Evolutionary conservation across 2,329 filamentous ascomycete genomes (phyloP).

Genomic region (Sordariomycetes sp.): DNA sequence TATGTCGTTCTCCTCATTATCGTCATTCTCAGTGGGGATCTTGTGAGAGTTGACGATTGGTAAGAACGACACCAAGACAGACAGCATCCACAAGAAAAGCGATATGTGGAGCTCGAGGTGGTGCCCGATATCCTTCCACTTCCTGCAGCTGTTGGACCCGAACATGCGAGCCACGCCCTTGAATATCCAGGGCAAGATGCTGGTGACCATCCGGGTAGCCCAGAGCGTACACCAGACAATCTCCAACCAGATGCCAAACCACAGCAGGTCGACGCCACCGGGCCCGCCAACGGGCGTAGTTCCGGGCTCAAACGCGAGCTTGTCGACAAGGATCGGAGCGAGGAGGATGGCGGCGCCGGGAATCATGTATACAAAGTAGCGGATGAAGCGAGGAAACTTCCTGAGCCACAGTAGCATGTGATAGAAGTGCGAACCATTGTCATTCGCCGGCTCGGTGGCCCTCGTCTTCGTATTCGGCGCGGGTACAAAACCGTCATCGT

Average conservation of each 20-base stretch:
- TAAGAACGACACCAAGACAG: conserved; percentile 72
- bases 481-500: conserved; percentile 1
- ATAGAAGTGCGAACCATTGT: conserved; percentile 11
- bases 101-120: conserved; percentile 76
- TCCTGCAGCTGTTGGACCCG: conserved; percentile 74
- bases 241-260: conserved; percentile 94
- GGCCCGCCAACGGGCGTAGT: conserved; percentile 42
- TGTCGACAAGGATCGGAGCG: conserved; percentile 30
- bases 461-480: conserved; percentile 6
- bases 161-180: conserved; percentile 52
- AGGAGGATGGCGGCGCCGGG: conserved; percentile 30
- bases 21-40: conserved; percentile 13
- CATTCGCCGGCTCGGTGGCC: not conserved
- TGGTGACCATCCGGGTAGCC: conserved; percentile 49
- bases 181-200: conserved; percentile 33
- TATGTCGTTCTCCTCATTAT: conserved; percentile 11
- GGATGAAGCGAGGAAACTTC: conserved; percentile 34
- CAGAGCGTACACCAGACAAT: conserved; percentile 87
- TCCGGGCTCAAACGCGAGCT: conserved; percentile 21
- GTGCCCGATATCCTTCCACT: conserved; percentile 82
- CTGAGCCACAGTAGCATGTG: conserved; percentile 29
- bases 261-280: conserved; percentile 66
- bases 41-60: conserved; percentile 60
- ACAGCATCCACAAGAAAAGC: conserved; percentile 85
- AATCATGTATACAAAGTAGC: conserved; percentile 33